These are phyloP conservation scores for Hymenoscyphus scutula DNA, from an alignment of 2,329 filamentous ascomycete species.

Conservation along the genomic window DNA sequence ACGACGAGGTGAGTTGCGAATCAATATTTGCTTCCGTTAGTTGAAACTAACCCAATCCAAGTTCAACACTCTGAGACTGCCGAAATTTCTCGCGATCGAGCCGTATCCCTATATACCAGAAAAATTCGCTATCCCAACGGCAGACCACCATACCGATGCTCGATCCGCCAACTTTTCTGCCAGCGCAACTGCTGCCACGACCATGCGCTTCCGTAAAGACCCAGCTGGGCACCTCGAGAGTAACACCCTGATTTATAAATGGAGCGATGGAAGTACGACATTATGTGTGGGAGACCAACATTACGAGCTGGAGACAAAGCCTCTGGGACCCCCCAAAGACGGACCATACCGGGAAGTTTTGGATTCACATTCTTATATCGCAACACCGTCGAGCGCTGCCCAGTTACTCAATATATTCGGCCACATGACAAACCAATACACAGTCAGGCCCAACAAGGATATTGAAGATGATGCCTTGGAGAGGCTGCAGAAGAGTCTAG, in stretches of 20 bases:
- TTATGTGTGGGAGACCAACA: constrained; percentile 73
- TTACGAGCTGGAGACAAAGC: constrained; percentile 70
- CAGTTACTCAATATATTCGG: constrained; percentile 70
- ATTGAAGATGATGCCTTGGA: constrained; percentile 70
- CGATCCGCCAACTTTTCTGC: constrained; percentile 51
- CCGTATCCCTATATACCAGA: constrained; percentile 65
- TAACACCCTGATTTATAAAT: constrained; percentile 71
- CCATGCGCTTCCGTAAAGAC: constrained; percentile 68
- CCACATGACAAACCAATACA: constrained; percentile 72
- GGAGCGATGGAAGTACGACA: constrained; percentile 77
- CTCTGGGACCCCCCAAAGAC: constrained; percentile 57
- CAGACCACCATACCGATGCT: constrained; percentile 50
- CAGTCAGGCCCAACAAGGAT: constrained; percentile 63
- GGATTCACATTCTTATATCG: constrained; percentile 75
- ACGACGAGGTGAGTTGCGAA: constrained; percentile 57
- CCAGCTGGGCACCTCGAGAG: constrained; percentile 65
- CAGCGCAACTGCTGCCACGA: constrained; percentile 58
- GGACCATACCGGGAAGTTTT: constrained; percentile 64
- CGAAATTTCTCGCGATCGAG: constrained; percentile 68
- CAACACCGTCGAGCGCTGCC: constrained; percentile 66
- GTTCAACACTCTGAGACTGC: constrained; percentile 70
- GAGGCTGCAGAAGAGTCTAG: constrained; percentile 65
- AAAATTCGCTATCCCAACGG: constrained; percentile 62
- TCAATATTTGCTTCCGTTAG: background rate
- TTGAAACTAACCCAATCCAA: constrained; percentile 34